Evolutionary conservation across 2,329 filamentous ascomycete genomes (phyloP).

Genomic region (Hymenotorrendiella dingleyae): DNA sequence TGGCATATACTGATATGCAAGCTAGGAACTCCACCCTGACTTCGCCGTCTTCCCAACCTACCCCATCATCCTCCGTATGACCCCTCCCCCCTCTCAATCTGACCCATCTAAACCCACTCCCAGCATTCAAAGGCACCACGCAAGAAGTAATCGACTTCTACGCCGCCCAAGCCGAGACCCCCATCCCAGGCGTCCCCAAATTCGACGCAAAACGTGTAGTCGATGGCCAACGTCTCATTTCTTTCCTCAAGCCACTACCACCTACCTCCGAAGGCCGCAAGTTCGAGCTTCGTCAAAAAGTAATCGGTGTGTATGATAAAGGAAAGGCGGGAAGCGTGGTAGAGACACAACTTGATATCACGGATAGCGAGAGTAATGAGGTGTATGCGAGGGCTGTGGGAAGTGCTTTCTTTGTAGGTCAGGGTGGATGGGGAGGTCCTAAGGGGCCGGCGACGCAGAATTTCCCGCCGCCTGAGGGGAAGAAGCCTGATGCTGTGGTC

Average conservation of each 20-base stretch:
- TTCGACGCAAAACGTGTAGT: conserved; percentile 58
- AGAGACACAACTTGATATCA: conserved; percentile 59
- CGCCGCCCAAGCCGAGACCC: conserved; percentile 43
- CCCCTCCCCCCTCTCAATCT: not conserved
- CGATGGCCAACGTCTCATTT: conserved; percentile 61
- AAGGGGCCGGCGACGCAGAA: conserved; percentile 78
- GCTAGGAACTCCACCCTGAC: conserved; percentile 76
- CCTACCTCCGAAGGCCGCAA: conserved; percentile 52
- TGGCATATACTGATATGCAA: not conserved
- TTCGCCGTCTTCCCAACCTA: conserved; percentile 81
- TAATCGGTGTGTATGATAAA: conserved; percentile 68
- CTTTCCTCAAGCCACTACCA: conserved; percentile 59
- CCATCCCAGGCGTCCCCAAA: conserved; percentile 60
- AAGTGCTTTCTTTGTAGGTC: conserved; percentile 61
- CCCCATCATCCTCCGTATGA: conserved; percentile 24
- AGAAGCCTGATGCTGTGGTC: conserved; percentile 64
- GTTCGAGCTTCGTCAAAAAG: conserved; percentile 59
- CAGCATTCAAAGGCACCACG: conserved; percentile 60
- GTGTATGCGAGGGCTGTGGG: conserved; percentile 54
- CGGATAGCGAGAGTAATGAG: conserved; percentile 55
- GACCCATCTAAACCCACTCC: conserved; percentile 6
- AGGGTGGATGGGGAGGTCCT: conserved; percentile 78
- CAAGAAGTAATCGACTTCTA: conserved; percentile 69
- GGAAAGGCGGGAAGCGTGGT: conserved; percentile 64
- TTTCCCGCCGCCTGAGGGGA: conserved; percentile 69